phyloP scores from a whole-genome alignment of 257 asterid genomes.

The Thymus mandschuricus region DNA sequence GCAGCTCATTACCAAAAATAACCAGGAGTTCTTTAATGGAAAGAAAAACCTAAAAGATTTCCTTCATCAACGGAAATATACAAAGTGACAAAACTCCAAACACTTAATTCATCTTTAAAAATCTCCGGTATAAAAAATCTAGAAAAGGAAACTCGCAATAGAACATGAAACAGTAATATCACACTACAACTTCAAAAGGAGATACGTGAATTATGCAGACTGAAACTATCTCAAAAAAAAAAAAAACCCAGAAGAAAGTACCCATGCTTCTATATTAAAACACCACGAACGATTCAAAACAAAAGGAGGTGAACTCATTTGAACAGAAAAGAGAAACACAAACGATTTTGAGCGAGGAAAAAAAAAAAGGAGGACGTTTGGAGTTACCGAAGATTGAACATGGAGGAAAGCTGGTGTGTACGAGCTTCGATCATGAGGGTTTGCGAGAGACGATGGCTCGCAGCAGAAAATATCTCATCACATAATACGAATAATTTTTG shows the following conservation, averaged over 20 bases:
- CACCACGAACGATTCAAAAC: neutral
- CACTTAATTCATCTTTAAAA: neutral
- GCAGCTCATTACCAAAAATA: constrained; percentile 27
- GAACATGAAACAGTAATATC: neutral
- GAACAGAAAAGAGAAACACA: neutral
- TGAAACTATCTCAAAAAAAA: neutral
- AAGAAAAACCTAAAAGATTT: constrained; percentile 11
- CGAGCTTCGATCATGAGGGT: constrained; percentile 38
- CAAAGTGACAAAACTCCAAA: neutral
- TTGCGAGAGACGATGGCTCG: constrained; percentile 32
- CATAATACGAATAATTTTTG: neutral
- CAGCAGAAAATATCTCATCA: constrained; percentile 25
- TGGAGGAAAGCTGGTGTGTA: constrained; percentile 26
- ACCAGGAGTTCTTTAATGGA: constrained; percentile 21
- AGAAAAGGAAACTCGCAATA: constrained; percentile 11
- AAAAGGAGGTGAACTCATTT: constrained; percentile 1
- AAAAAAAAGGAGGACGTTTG: neutral
- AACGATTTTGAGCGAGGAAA: neutral
- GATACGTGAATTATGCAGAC: neutral
- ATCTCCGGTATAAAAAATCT: constrained; percentile 17
- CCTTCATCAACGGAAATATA: neutral
- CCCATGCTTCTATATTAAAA: neutral
- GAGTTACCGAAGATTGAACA: constrained; percentile 42
- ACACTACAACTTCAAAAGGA: neutral
- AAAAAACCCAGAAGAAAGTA: constrained; percentile 5